phyloP scores from a whole-genome alignment of 1,139 yeast species.

The Debaryomycetaceae sp. region DNA sequence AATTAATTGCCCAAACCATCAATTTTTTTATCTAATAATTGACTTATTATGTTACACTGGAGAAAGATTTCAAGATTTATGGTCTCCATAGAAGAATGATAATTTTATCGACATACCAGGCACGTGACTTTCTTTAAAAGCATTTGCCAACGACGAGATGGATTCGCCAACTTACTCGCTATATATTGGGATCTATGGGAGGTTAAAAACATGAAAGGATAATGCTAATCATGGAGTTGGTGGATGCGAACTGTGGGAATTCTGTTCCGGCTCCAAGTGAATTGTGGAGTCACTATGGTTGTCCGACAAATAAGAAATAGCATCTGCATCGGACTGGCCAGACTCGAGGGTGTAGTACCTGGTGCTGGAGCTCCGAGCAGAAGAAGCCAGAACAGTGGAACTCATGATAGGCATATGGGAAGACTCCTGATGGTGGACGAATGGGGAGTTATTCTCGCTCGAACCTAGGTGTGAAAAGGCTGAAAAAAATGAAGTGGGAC shows the following conservation, averaged over 20 bases:
- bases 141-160: neutral
- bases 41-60: too few relatives aligned
- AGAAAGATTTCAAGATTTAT: too few relatives aligned
- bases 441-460: neutral
- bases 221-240: neutral
- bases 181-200: neutral
- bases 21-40: too few relatives aligned
- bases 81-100: too few relatives aligned
- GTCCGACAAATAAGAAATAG: neutral
- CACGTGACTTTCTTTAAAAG: too few relatives aligned
- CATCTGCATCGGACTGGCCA: neutral
- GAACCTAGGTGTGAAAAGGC: slow-evolving; percentile 10
- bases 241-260: neutral
- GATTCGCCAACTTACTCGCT: neutral
- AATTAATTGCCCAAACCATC: too few relatives aligned
- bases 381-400: neutral
- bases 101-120: too few relatives aligned
- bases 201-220: neutral
- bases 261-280: neutral
- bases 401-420: neutral
- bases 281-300: slow-evolving; percentile 1
- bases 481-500: slow-evolving; percentile 12
- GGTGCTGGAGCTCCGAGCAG: neutral
- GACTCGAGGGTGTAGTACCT: neutral
- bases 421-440: neutral